Evolutionary conservation across 805 yeast species (phyloP), one percentile per base, ranked within the genome.

Genomic region (Spathaspora hagerdaliae): DNA sequence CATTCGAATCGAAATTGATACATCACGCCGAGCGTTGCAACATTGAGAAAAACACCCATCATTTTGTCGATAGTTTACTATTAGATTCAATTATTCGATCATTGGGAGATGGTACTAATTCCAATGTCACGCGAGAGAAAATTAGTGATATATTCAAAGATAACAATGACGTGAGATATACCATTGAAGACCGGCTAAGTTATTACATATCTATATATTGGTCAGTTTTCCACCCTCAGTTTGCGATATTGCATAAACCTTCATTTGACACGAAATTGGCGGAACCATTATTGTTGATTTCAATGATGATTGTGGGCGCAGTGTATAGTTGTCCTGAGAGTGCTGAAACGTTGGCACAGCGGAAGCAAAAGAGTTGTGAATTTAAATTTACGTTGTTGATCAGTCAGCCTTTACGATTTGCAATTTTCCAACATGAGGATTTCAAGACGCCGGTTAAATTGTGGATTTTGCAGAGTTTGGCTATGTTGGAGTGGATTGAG

Each of bases 401-500:
- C 9, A 78, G 82, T 0, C 72, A 61, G 37, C 84, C 95, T 0
- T 63, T 88, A 27, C 65, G 96, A 43, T 85, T 83, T 77, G 65
- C 77, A 29, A 73, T 89, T 3, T 88, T 88, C 57, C 78, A 85
- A 34, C 78, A 83, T 40, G 80, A 81, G 7, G 86, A 81, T 44
- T 87, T 87, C 59, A 79, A 77, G 46, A 84, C 95, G 1, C 96
- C 96, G 0, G 84, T 89, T 0, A 74, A 74, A 50, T 67, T 85
- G 7, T 88, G 91, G 84, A 78, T 88, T 8, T 71, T 89, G 40
- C 96, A 89, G 61, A 73, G 87, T 53, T 70, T 88, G 50, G 62
- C 85, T 45, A 59, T 89, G 50, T 60, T 89, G n/a, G 96, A 88
- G 57, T 81, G 83, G 65, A 83, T 81, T 57, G 96, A 88, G 59